Conservation (phyloP, 805 yeast genomes). For the Saccharomycodes ludwigii region DNA sequence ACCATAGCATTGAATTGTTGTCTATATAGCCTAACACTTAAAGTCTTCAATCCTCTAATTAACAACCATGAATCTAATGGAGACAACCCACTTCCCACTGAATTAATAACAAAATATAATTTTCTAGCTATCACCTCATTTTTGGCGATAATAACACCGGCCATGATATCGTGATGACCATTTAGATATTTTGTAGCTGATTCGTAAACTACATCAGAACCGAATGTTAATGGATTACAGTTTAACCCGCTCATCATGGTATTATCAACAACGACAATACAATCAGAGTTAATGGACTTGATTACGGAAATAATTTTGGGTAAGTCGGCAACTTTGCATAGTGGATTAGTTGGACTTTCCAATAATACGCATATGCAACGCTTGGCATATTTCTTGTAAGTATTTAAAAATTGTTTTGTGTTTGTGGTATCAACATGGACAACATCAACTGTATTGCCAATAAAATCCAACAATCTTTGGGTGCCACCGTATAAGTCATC, state of each 20-base stretch:
- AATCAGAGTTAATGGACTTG: conserved; percentile 52
- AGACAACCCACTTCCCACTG: conserved; percentile 83
- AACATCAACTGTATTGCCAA: conserved; percentile 53
- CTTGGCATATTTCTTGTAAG: conserved; percentile 45
- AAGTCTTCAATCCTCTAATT: conserved; percentile 78
- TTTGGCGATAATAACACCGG: conserved; percentile 75
- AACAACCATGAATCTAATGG: conserved; percentile 92
- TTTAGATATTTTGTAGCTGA: conserved; percentile 86
- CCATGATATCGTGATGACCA: conserved; percentile 96
- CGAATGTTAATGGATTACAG: conserved; percentile 74
- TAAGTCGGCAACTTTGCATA: conserved; percentile 78
- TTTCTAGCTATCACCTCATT: conserved; percentile 51
- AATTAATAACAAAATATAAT: conserved; percentile 67
- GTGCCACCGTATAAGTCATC: conserved; percentile 94
- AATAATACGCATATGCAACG: conserved; percentile 49
- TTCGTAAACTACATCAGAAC: conserved; percentile 87
- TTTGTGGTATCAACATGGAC: conserved; percentile 76
- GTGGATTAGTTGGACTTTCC: conserved; percentile 90
- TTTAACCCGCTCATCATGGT: conserved; percentile 93
- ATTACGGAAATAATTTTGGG: conserved; percentile 53
- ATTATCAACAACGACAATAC: conserved; percentile 78
- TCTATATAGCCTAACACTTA: conserved; percentile 74
- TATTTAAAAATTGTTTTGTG: conserved; percentile 43
- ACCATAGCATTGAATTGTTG: conserved; percentile 73
- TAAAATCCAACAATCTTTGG: conserved; percentile 67